Base-by-base conservation (phyloP, 192 early-diverging fungal genomes). In the Backusella australiensis region DNA sequence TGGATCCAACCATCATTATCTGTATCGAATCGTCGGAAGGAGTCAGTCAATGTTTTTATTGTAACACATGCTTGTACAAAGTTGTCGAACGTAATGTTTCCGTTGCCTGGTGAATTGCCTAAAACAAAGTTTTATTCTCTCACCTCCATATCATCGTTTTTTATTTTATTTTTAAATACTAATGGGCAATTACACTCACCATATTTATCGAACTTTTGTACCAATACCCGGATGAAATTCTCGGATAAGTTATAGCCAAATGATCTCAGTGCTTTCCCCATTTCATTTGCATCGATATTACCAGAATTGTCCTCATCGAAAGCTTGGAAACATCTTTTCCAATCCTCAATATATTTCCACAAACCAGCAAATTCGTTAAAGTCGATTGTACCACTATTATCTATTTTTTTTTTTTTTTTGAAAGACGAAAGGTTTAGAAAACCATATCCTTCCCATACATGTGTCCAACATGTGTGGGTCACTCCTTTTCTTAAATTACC, bases 241-340 rank as follows among this genome's bases (percentile, higher is more conserved):
- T 89, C 91, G 5, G 91, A 89, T 34, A 93, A 87, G 77, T 93
- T 93, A 81, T 92, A 95, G n/a, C 94, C 91, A 82, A 95, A 95
- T 3, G 91, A 86, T 26, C 72, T 83, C 72, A 95, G 83, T 1
- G 94, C 94, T 21, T 86, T 88, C 67, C 75, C 82, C 82, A 95
- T 85, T 79, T 95, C 93, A 29, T 80, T 81, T 65, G 86, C 86
- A 76, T 94, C 92, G 70, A 95, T 94, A 72, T 86, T 90, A 39
- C 93, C 93, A 41, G 89, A 90, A 73, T 84, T 86, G 78, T 95
- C 93, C 21, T 82, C 83, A 80, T 95, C 94, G 76, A 94, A 95
- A 11, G 88, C 86, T 77, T 83, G 84, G 84, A 94, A 95, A 79
- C 93, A 94, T 36, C 85, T 72, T 80, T 93, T 93, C 94, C 94